A percentile compares a stretch with the other conserved stretches of the same genome.
Conservation (phyloP, 305 asterid species). For the Euphrasia arctica region DNA sequence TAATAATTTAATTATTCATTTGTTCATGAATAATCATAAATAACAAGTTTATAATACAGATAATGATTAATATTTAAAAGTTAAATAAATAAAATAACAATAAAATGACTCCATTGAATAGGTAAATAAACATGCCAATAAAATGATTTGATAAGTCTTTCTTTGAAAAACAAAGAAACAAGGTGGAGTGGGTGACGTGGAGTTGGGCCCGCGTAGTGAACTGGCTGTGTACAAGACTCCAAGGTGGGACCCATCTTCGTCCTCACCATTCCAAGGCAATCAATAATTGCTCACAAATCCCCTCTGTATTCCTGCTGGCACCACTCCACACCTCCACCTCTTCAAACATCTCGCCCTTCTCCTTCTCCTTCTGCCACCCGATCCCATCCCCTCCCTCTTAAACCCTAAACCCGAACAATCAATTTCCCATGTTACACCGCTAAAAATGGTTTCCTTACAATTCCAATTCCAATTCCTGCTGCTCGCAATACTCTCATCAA, state of each 20-base stretch:
- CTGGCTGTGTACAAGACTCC: background rate
- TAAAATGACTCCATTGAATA: too few relatives aligned
- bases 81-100: too few relatives aligned
- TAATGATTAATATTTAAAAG: too few relatives aligned
- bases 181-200: too few relatives aligned
- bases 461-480: slow-evolving; percentile 3
- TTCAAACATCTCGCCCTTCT: background rate
- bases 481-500: slow-evolving; percentile 12
- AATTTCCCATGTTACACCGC: slow-evolving; percentile 16
- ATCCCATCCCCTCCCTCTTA: slow-evolving; percentile 10
- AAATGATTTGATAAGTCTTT: too few relatives aligned
- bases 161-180: too few relatives aligned
- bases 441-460: slow-evolving; percentile 4
- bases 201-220: too few relatives aligned
- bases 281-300: slow-evolving; percentile 37
- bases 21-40: too few relatives aligned
- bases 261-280: slow-evolving; percentile 35
- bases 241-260: slow-evolving; percentile 30
- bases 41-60: too few relatives aligned
- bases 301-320: slow-evolving; percentile 52
- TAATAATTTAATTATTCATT: too few relatives aligned
- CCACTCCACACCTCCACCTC: slow-evolving; percentile 15
- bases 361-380: too few relatives aligned
- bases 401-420: slow-evolving; percentile 27
- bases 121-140: too few relatives aligned